Evolutionary conservation across 2,329 filamentous ascomycete genomes (phyloP).

Genomic region (Aspergillus ochraceus): DNA sequence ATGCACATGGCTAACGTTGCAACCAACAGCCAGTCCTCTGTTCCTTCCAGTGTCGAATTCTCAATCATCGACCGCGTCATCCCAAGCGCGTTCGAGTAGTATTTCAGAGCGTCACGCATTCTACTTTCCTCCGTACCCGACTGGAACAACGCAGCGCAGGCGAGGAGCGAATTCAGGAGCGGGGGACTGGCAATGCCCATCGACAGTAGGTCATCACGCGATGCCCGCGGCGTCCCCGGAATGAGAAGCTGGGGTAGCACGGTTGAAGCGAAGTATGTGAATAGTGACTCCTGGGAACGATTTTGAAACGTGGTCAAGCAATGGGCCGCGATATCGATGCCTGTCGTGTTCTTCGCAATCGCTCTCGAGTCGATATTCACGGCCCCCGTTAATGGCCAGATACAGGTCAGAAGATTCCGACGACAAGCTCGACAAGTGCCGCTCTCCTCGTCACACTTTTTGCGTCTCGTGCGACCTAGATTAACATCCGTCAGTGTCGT

Average conservation of each 20-base stretch:
- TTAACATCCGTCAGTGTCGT: background rate
- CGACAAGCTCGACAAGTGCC: constrained; percentile 3
- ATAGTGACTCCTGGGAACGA: background rate
- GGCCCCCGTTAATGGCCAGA: background rate
- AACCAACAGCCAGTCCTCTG: constrained; percentile 6
- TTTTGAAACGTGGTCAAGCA: background rate
- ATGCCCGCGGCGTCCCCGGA: background rate
- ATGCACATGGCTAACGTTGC: constrained; percentile 1
- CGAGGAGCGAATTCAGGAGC: background rate
- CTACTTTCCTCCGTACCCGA: background rate
- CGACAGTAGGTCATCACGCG: background rate
- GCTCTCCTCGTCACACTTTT: constrained; percentile 5
- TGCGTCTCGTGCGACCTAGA: constrained; percentile 3
- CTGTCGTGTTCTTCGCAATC: background rate
- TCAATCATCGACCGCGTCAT: constrained; percentile 1
- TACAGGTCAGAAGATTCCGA: constrained; percentile 6
- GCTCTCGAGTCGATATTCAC: background rate
- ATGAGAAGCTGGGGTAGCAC: constrained; percentile 2
- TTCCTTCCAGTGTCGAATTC: background rate
- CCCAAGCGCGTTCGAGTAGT: background rate
- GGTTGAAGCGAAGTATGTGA: background rate
- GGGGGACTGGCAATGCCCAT: background rate
- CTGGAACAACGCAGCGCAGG: background rate
- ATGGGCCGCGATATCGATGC: background rate
- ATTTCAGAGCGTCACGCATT: background rate